Conservation (phyloP, 2,329 filamentous ascomycete genomes). For the Chalaropsis thielavioides region DNA sequence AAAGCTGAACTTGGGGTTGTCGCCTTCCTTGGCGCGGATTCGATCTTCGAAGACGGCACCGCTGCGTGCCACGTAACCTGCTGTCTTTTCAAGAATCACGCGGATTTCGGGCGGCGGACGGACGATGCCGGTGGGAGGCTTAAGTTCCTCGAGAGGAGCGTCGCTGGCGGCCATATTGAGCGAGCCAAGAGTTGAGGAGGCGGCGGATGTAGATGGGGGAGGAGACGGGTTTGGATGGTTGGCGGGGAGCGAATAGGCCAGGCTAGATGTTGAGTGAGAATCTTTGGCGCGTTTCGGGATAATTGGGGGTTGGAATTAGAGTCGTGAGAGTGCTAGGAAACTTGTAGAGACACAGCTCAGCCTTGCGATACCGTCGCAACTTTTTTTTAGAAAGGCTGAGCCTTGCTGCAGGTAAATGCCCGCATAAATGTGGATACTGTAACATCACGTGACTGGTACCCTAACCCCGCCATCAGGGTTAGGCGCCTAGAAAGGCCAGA, state of each 20-base stretch:
- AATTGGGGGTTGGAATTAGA: background rate
- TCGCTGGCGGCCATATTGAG: slow-evolving; percentile 23
- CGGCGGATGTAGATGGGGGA: no score
- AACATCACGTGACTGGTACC: background rate
- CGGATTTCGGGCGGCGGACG: slow-evolving; percentile 82
- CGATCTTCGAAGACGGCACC: slow-evolving; percentile 61
- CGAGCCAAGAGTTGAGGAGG: background rate
- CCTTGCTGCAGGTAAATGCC: background rate
- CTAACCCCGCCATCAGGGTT: slow-evolving; percentile 4
- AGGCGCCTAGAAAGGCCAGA: background rate
- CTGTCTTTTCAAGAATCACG: slow-evolving; percentile 78
- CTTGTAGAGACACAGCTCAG: background rate
- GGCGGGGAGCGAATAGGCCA: background rate
- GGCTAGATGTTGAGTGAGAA: background rate
- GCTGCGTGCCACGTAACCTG: slow-evolving; percentile 69
- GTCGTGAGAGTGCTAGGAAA: background rate
- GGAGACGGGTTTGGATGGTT: no score
- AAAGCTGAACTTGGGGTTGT: slow-evolving; percentile 86
- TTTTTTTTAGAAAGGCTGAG: slow-evolving; percentile 9
- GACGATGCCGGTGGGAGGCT: slow-evolving; percentile 69
- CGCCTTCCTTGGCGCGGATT: slow-evolving; percentile 69
- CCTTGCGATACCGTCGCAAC: background rate
- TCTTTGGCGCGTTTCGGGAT: background rate
- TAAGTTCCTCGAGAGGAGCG: slow-evolving; percentile 49
- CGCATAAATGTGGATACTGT: background rate